phyloP scores from a whole-genome alignment of 2,329 filamentous ascomycete species.

The Exserohilum rostratum region DNA sequence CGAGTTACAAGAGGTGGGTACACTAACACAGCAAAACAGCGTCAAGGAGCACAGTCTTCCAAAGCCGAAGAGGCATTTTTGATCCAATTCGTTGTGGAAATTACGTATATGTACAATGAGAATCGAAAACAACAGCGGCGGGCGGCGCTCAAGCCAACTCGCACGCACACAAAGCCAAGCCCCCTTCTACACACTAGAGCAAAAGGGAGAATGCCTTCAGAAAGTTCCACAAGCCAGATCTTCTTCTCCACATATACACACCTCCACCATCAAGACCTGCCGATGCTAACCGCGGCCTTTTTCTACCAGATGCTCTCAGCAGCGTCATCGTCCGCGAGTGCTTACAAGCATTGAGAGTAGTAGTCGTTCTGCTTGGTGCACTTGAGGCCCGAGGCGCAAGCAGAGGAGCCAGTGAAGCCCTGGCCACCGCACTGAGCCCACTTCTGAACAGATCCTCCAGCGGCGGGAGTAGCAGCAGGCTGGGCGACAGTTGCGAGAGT shows the following conservation, averaged over 20 bases:
- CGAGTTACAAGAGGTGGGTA: slow-evolving; percentile 1
- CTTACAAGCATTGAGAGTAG: slow-evolving; percentile 55
- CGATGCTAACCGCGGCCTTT: background rate
- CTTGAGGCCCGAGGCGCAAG: slow-evolving; percentile 48
- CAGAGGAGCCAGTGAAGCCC: slow-evolving; percentile 49
- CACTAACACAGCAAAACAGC: slow-evolving; percentile 1
- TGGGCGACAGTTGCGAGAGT: slow-evolving; percentile 32
- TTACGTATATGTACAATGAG: slow-evolving; percentile 27
- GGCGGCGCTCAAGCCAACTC: slow-evolving; percentile 9
- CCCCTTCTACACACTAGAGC: slow-evolving; percentile 13
- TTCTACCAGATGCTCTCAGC: background rate
- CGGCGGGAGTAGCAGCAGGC: slow-evolving; percentile 20
- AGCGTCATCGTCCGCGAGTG: background rate
- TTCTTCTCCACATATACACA: background rate
- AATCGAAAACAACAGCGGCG: slow-evolving; percentile 12
- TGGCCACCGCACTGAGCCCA: slow-evolving; percentile 56
- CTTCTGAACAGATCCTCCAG: slow-evolving; percentile 30
- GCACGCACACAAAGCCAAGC: slow-evolving; percentile 16
- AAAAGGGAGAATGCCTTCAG: slow-evolving; percentile 5
- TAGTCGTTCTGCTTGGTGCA: slow-evolving; percentile 53
- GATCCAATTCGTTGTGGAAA: slow-evolving; percentile 4
- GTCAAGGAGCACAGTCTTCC: background rate
- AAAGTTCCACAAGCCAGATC: slow-evolving; percentile 5
- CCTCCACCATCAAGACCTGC: background rate
- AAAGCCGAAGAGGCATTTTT: slow-evolving; percentile 11